A percentile compares a stretch with the other conserved stretches of the same genome.
phyloP scores from a whole-genome alignment of 2,329 filamentous ascomycete species.

The Fusarium equiseti region DNA sequence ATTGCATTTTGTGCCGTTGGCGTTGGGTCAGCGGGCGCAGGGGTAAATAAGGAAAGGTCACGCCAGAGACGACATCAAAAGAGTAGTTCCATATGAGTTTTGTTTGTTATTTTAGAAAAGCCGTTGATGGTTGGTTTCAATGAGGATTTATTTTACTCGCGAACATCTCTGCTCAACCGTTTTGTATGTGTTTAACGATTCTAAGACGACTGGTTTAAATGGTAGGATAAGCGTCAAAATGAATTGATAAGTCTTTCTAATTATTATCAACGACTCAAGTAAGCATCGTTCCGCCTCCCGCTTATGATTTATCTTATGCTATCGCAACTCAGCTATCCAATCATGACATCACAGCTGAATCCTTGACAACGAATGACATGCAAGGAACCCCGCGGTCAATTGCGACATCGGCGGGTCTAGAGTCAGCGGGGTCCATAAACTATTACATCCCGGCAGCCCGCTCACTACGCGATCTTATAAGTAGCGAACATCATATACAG shows the following conservation, averaged over 20 bases:
- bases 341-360: slow-evolving; percentile 38
- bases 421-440: slow-evolving; percentile 13
- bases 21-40: slow-evolving; percentile 44
- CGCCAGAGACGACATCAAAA: slow-evolving; percentile 26
- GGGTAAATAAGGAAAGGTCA: slow-evolving; percentile 28
- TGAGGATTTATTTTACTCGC: too few species aligned
- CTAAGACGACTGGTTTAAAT: too few species aligned
- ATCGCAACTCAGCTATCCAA: background rate
- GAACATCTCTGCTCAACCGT: slow-evolving; percentile 16
- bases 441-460: background rate
- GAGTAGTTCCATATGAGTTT: slow-evolving; percentile 27
- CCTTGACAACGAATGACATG: slow-evolving; percentile 34
- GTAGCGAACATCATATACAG: too few species aligned
- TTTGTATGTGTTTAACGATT: background rate
- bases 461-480: background rate
- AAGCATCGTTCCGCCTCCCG: too few species aligned
- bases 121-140: background rate
- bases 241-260: too few species aligned
- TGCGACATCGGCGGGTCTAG: slow-evolving; percentile 43
- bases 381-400: slow-evolving; percentile 34
- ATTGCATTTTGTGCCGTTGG: slow-evolving; percentile 44
- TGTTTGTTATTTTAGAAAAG: background rate
- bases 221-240: too few species aligned
- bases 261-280: too few species aligned
- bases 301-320: too few species aligned